Conservation (phyloP, 495 filamentous ascomycete genomes). For the Neurospora terricola region DNA sequence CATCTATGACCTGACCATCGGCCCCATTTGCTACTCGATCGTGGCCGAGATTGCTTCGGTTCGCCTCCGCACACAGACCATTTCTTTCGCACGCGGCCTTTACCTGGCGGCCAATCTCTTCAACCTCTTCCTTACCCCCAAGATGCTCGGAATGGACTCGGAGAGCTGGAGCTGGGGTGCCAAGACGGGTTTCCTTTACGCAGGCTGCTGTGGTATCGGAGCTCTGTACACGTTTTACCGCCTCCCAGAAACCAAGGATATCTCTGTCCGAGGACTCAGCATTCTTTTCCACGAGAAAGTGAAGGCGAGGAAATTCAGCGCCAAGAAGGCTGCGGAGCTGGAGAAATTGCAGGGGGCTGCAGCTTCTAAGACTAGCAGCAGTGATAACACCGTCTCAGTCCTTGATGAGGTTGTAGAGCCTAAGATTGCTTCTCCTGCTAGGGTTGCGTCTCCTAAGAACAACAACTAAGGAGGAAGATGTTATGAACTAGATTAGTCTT, state of each 20-base stretch:
- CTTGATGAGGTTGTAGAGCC: not conserved
- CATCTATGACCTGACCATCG: conserved; percentile 48
- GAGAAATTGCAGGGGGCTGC: not conserved
- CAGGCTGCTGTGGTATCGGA: conserved; percentile 37
- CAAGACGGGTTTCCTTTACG: conserved; percentile 48
- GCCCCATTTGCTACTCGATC: conserved; percentile 50
- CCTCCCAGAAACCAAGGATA: conserved; percentile 34
- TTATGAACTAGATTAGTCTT: not conserved
- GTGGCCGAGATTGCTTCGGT: conserved; percentile 49
- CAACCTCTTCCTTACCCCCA: conserved; percentile 37
- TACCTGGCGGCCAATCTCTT: conserved; percentile 42
- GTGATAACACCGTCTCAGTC: not conserved
- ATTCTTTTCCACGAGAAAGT: conserved; percentile 45
- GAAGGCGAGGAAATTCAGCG: conserved; percentile 35
- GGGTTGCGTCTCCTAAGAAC: not conserved
- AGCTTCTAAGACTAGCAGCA: not conserved
- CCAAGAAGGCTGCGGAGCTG: conserved; percentile 4
- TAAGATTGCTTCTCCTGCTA: not conserved
- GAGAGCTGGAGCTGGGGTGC: conserved; percentile 44
- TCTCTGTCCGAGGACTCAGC: conserved; percentile 47
- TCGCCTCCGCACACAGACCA: conserved; percentile 42
- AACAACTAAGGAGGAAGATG: not conserved
- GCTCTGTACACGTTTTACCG: conserved; percentile 30
- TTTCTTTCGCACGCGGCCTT: conserved; percentile 45
- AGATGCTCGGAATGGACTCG: conserved; percentile 31